phyloP scores from a whole-genome alignment of 352 stramenopile genomes.

The Peronosclerospora sorghi region DNA sequence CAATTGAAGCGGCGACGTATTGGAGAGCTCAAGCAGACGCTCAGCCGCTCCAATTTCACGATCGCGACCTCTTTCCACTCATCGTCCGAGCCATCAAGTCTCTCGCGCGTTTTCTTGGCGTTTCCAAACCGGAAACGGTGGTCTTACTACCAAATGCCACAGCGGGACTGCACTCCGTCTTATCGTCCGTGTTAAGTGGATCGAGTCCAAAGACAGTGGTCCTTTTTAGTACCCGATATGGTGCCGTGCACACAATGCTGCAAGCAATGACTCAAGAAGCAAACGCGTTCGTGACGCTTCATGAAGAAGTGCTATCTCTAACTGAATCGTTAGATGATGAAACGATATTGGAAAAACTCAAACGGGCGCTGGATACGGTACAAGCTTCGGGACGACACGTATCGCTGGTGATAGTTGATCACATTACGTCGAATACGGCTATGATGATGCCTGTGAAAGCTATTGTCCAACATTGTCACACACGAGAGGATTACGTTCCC shows the following conservation, averaged over 20 bases:
- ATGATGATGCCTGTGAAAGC: conserved; percentile 75
- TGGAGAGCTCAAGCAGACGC: conserved; percentile 79
- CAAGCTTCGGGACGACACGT: conserved; percentile 22
- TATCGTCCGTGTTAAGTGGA: conserved; percentile 47
- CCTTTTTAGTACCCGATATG: conserved; percentile 82
- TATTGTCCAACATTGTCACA: conserved; percentile 59
- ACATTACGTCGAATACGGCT: conserved; percentile 91
- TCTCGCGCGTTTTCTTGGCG: conserved; percentile 61
- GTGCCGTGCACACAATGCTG: conserved; percentile 90
- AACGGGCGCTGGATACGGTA: conserved; percentile 17
- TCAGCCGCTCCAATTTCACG: conserved; percentile 88
- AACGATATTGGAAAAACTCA: conserved; percentile 29
- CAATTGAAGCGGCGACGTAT: conserved; percentile 41
- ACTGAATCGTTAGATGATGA: conserved; percentile 51
- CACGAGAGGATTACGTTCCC: conserved; percentile 19
- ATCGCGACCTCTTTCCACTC: conserved; percentile 86
- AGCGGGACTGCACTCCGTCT: conserved; percentile 80
- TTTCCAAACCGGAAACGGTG: conserved; percentile 35
- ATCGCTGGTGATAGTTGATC: conserved; percentile 83
- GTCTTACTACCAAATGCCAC: conserved; percentile 87
- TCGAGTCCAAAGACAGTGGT: too few species aligned
- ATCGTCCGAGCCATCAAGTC: conserved; percentile 69
- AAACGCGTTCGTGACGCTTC: conserved; percentile 19
- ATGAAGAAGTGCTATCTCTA: conserved; percentile 54
- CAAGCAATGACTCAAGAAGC: conserved; percentile 17